These are phyloP conservation scores for Ministeria vibrans DNA, from an alignment of 78 protist species.

Conservation along the genomic window DNA sequence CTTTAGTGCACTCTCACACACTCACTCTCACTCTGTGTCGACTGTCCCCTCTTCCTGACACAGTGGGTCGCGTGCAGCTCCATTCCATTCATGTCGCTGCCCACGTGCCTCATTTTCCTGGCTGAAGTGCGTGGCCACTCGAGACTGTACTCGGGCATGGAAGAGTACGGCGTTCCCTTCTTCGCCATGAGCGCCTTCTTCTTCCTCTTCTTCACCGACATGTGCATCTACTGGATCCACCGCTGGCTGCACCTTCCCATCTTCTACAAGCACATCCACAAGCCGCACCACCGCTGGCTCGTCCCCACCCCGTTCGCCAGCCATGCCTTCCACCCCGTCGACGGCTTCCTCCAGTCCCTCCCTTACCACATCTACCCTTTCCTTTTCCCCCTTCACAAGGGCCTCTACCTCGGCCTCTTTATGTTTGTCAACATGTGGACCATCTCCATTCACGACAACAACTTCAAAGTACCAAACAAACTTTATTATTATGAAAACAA, in stretches of 20 bases:
- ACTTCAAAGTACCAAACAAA: constrained; percentile 10
- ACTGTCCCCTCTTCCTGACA: constrained; percentile 5
- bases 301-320: constrained; percentile 57
- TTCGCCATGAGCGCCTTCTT: not conserved
- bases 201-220: constrained; percentile 64
- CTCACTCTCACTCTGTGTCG: not conserved
- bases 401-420: constrained; percentile 38
- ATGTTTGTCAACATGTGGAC: constrained; percentile 74
- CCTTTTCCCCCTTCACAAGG: constrained; percentile 60
- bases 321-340: constrained; percentile 75
- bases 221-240: constrained; percentile 72
- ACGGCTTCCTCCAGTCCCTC: constrained; percentile 64
- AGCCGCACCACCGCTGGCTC: constrained; percentile 62
- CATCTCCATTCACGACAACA: constrained; percentile 71
- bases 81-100: constrained; percentile 18
- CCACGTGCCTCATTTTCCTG: constrained; percentile 3
- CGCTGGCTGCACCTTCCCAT: constrained; percentile 57
- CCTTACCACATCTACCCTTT: constrained; percentile 63
- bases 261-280: constrained; percentile 59
- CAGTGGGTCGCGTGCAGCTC: not conserved
- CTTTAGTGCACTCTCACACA: constrained; percentile 6
- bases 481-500: not conserved
- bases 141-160: constrained; percentile 26
- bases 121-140: constrained; percentile 25
- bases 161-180: constrained; percentile 12